A percentile compares a stretch with the other conserved stretches of the same genome.
phyloP scores from a whole-genome alignment of 169 alveolate species.

The Babesia sp. region DNA sequence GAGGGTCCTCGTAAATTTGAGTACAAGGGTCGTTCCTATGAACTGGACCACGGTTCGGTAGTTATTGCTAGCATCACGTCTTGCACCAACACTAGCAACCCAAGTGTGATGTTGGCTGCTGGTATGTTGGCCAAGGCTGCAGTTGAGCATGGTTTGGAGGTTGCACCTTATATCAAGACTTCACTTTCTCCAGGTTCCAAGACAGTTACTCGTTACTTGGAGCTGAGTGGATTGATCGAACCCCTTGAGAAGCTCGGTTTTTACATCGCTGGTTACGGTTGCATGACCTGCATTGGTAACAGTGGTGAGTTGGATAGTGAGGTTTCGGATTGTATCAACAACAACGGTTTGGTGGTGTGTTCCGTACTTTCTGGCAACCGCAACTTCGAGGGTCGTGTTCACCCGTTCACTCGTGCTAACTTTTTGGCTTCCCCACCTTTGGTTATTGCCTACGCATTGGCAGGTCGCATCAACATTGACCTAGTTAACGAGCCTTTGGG shows the following conservation, averaged over 20 bases:
- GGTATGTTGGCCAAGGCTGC: conserved; percentile 94
- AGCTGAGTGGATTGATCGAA: conserved; percentile 83
- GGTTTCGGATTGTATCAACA: conserved; percentile 87
- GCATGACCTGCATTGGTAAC: conserved; percentile 98
- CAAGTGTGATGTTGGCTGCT: conserved; percentile 96
- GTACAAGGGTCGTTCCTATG: conserved; percentile 68
- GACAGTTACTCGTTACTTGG: conserved; percentile 70
- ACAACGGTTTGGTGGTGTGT: conserved; percentile 88
- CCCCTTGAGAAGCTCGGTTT: conserved; percentile 91
- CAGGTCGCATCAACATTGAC: conserved; percentile 92
- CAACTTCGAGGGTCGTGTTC: conserved; percentile 95
- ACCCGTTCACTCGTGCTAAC: conserved; percentile 93
- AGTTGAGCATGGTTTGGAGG: conserved; percentile 86
- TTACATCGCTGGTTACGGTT: conserved; percentile 95
- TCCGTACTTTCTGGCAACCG: conserved; percentile 95
- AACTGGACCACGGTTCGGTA: conserved; percentile 89
- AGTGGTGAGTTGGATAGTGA: conserved; percentile 92
- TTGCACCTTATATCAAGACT: conserved; percentile 91
- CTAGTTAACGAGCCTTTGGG: conserved; percentile 90
- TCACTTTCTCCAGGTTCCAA: conserved; percentile 94
- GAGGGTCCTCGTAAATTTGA: conserved; percentile 24
- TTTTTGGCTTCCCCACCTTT: conserved; percentile 96
- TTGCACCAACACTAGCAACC: conserved; percentile 96
- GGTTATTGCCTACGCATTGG: conserved; percentile 94
- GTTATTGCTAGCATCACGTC: conserved; percentile 95